Evolutionary conservation across 768 basidiomycete genomes (phyloP), one percentile per base, ranked within the genome.

Genomic region (Psilocybe sp.): DNA sequence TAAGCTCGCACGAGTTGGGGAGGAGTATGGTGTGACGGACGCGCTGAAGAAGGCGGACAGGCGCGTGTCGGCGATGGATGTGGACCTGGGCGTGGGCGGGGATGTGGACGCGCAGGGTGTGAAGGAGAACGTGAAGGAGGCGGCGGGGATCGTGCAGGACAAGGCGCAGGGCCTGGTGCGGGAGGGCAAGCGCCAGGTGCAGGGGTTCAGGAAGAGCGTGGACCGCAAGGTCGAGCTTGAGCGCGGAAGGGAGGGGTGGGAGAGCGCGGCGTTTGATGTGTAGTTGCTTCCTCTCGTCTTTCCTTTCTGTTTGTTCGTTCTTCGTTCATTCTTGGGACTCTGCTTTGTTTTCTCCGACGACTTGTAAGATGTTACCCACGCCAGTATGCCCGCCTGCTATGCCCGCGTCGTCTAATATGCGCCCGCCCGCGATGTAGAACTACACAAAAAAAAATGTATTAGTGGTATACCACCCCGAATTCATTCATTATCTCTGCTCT

Each of bases 191-290:
- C 61, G 55, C 49, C 64, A 69, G 50, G 63, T 78, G 0, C 51
- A 66, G 31, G 70, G 71, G 18, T 82, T 83, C 54, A 70, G 64
- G 59, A 65, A 64, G 40, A 73, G 68, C 2, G 74, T 82, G 1
- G 64, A 68, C 32, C 59, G 61, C 28, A 82, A 80, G 67, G 62
- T 53, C 18, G 46, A 40, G 10, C 49, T 61, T 20, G 80, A 82
- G 63, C 60, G 62, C 54, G 58, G 54, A 44, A 61, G 28, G 3
- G 37, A 45, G 0, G 81, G 80, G 0, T 83, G 81, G 81, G 53
- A 74, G 61, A 82, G 78, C 46, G 47, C 60, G 0, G 77, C 78
- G 1, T 82, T 79, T 50, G 72, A 79, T 58, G 53, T 69, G 43
- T 69, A 54, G 58, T 28, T 28, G 3, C 23, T 28, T 28, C 23